Base-by-base conservation (phyloP, 768 basidiomycete species). In the Harrya chromipes region DNA sequence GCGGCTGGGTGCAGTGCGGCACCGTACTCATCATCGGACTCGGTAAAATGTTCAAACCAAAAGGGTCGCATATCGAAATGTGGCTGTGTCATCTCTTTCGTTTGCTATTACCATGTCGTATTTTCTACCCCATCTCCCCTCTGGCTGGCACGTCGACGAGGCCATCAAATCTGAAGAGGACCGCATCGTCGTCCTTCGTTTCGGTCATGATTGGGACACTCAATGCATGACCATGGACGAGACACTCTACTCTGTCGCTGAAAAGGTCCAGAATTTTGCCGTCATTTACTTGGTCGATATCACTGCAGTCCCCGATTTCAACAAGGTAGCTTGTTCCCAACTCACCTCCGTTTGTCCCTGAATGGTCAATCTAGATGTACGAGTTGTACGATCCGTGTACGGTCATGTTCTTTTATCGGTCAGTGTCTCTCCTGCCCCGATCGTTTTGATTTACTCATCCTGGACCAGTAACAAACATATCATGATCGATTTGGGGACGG, bases 151-250 rank as follows among this genome's bases (percentile, higher is more conserved):
- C 65, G 97, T 99, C 53, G 97, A 99, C 64, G 94, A 97, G 66
- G 93, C 97, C 8, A 98, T 99, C 70, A 91, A 97, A 58, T 94
- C 92, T 0, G 97, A 99, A 69, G 97, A 99, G 67, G 93, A 97
- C 62, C 81, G 97, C 37, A 81, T 97, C 29, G 95, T 97, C 21
- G 89, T 93, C 46, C 85, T 97, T 40, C 85, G 94, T 4, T 98
- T 97, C 64, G 95, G 94, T 0, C 90, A 93, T 64, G 94, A 94
- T 68, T 87, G 85, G 84, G 91, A 98, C 67, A 72, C 78, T 0
- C 86, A 97, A 57, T 98, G 95, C 73, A 97, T 98, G 97, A 88
- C 85, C 16, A 97, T 98, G 94, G 97, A 98, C 74, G 95, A 98
- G 70, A 95, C 93, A 2, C 81, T 97, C 10, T 89, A 93, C 68